Evolutionary conservation across 768 basidiomycete genomes (phyloP), one percentile per base, ranked within the genome.

Genomic region (Amyloporia xantha): DNA sequence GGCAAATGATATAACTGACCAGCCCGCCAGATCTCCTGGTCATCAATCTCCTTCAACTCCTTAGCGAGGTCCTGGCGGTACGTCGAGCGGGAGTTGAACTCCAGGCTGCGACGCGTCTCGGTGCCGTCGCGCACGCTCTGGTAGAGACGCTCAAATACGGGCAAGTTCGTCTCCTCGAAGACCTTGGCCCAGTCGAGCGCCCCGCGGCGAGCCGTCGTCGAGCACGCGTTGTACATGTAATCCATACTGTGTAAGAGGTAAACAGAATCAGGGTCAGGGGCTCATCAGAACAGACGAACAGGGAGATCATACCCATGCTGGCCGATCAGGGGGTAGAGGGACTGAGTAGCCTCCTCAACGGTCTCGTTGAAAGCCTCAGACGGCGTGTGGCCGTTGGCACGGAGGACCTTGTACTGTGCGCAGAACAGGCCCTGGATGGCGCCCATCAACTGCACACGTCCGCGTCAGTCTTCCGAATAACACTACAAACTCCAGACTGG

Each of bases 291-390:
- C 19, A 35, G 12, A 40, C 5, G 47, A 5, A 64, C n/a, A n/a
- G n/a, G n/a, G n/a, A n/a, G n/a, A n/a, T n/a, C 82, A 48, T 66
- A 89, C 86, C 92, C 93, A 67, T 96, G 87, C 63, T 86, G 79
- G 57, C 95, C 96, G 62, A 99, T 92, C 68, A 99, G 70, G 52
- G 96, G 96, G 77, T 91, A 97, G 55, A 99, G 82, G 33, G 92
- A 95, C 66, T 99, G 94, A 37, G 95, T 98, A n/a, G 96, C 96
- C 74, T 98, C 96, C 71, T 98, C 96, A 53, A 98, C 96, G 51
- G 96, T 98, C 77, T 99, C 96, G 71, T 99, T 98, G 83, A 99
- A 98, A 42, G 94, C 94, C 68, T 99, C 96, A 37, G 95, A 98
- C 47, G 96, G 96, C 3, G 82, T 74, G 79, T 99, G 96, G 48